These are phyloP conservation scores for Aspergillus thermomutatus DNA, from an alignment of 2,329 filamentous ascomycete species.

Conservation along the genomic window DNA sequence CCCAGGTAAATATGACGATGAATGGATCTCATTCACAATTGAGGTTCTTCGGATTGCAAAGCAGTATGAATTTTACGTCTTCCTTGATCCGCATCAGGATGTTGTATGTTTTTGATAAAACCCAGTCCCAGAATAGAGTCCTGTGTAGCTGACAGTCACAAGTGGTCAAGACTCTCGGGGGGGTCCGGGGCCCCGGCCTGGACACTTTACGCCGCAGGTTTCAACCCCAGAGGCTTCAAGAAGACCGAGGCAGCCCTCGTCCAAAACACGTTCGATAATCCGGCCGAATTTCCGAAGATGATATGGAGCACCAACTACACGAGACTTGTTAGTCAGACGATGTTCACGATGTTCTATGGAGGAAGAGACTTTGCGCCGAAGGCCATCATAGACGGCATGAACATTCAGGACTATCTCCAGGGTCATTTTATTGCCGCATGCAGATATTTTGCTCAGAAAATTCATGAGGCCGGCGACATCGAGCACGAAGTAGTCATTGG, in stretches of 20 bases:
- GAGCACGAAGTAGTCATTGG: constrained; percentile 85
- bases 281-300: constrained; percentile 91
- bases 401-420: constrained; percentile 95
- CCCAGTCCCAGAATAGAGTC: neutral
- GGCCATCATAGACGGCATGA: constrained; percentile 88
- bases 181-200: constrained; percentile 96
- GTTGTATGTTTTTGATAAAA: constrained; percentile 60
- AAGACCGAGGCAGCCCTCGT: constrained; percentile 89
- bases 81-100: constrained; percentile 99
- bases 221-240: constrained; percentile 81
- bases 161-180: constrained; percentile 93
- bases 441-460: constrained; percentile 74
- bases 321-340: constrained; percentile 78
- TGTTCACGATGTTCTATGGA: constrained; percentile 92
- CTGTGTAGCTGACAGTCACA: constrained; percentile 25
- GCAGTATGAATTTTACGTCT: constrained; percentile 89
- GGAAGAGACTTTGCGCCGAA: constrained; percentile 92
- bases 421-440: constrained; percentile 79
- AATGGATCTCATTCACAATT: constrained; percentile 89
- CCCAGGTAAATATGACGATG: constrained; percentile 88
- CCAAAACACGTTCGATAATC: constrained; percentile 87
- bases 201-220: constrained; percentile 91
- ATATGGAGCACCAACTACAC: constrained; percentile 98
- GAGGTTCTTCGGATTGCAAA: constrained; percentile 78
- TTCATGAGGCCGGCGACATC: constrained; percentile 85